Conservation (phyloP, 1,139 yeast genomes). For the Blastobotrys petasosporus region DNA sequence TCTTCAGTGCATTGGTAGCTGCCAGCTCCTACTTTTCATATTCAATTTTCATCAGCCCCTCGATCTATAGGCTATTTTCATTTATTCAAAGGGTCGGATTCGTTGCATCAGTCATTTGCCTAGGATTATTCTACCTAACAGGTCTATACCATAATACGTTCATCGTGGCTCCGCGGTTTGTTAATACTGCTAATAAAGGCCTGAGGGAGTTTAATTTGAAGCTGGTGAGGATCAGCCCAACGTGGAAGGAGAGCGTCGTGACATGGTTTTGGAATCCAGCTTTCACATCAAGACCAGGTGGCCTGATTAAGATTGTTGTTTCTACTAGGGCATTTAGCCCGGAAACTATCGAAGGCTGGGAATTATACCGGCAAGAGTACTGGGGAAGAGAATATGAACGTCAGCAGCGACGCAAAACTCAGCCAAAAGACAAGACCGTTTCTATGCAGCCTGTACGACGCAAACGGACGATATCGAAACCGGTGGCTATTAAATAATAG, state of each 20-base stretch:
- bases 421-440: not conserved
- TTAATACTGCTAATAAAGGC: slow-evolving; percentile 80
- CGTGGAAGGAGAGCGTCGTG: slow-evolving; percentile 43
- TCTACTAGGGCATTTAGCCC: slow-evolving; percentile 78
- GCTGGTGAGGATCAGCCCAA: slow-evolving; percentile 61
- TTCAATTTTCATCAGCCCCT: slow-evolving; percentile 30
- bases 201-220: slow-evolving; percentile 74
- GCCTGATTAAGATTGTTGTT: slow-evolving; percentile 58
- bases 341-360: slow-evolving; percentile 92
- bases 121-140: slow-evolving; percentile 72
- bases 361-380: slow-evolving; percentile 82
- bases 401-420: not conserved
- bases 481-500: not conserved
- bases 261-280: slow-evolving; percentile 26
- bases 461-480: slow-evolving; percentile 9
- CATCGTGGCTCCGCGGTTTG: slow-evolving; percentile 70
- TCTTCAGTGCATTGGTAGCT: slow-evolving; percentile 47
- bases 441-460: not conserved
- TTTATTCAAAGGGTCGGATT: slow-evolving; percentile 51
- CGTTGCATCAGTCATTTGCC: slow-evolving; percentile 61
- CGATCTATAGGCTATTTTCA: slow-evolving; percentile 32
- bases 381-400: slow-evolving; percentile 84
- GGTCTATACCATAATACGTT: slow-evolving; percentile 88
- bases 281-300: slow-evolving; percentile 23
- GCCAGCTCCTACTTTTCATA: slow-evolving; percentile 31